These are phyloP conservation scores for Aphanocladium album DNA, from an alignment of 2,329 filamentous ascomycete species.

Conservation along the genomic window DNA sequence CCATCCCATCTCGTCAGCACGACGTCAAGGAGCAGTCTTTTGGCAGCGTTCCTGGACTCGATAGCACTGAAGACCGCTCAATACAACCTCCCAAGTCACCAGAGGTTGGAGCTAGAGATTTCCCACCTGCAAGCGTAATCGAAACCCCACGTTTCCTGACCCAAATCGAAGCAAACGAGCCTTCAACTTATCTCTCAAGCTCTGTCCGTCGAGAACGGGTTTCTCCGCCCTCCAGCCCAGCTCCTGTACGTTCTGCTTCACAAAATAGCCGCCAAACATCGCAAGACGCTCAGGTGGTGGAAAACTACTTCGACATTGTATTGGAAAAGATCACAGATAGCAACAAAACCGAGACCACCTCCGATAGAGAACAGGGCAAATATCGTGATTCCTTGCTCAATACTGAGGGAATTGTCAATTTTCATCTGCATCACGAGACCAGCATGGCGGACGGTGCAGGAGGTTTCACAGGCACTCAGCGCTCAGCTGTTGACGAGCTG, in stretches of 20 bases:
- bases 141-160: background rate
- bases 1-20: slow-evolving; percentile 4
- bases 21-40: background rate
- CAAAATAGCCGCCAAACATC: slow-evolving; percentile 7
- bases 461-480: background rate
- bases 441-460: background rate
- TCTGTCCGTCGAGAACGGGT: background rate
- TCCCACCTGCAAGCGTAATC: background rate
- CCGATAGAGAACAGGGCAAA: background rate
- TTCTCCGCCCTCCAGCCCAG: background rate
- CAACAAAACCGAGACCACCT: slow-evolving; percentile 10
- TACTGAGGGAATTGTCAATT: background rate
- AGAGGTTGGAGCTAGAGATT: background rate
- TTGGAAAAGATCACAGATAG: slow-evolving; percentile 15
- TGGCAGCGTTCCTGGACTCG: background rate
- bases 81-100: background rate
- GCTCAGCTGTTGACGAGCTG: slow-evolving; percentile 13
- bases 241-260: background rate
- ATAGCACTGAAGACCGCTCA: background rate
- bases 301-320: slow-evolving; percentile 15
- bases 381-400: background rate
- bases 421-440: background rate
- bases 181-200: background rate
- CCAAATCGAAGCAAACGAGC: background rate
- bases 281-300: slow-evolving; percentile 26